Conservation (phyloP, 768 basidiomycete genomes). For the Boletus tomentosulus region DNA sequence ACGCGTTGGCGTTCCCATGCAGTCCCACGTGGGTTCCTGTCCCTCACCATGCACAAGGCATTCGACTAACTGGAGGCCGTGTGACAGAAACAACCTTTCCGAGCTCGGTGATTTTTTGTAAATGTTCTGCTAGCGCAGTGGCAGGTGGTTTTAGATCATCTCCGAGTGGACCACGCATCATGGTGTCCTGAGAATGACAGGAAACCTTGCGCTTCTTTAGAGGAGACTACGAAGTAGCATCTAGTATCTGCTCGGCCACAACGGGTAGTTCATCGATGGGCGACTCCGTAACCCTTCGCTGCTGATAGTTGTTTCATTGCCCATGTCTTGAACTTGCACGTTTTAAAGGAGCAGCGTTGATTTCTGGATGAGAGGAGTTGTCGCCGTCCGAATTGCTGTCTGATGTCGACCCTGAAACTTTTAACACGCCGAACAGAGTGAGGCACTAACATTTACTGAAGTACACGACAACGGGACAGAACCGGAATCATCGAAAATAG, state of each 20-base stretch:
- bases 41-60: not conserved
- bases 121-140: conserved; percentile 57
- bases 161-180: conserved; percentile 79
- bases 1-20: too few relatives aligned
- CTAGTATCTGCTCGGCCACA: conserved; percentile 8
- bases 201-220: conserved; percentile 49
- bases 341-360: conserved; percentile 27
- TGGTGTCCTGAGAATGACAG: conserved; percentile 24
- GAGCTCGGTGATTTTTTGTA: conserved; percentile 7
- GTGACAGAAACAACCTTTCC: conserved; percentile 49
- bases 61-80: conserved; percentile 45
- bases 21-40: not conserved
- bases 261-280: conserved; percentile 12
- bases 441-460: too few relatives aligned
- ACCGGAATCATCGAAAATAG: too few relatives aligned
- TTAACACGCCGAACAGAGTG: too few relatives aligned
- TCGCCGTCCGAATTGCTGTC: conserved; percentile 16
- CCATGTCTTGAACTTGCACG: conserved; percentile 78
- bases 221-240: conserved; percentile 8
- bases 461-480: too few relatives aligned
- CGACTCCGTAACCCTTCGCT: conserved; percentile 37
- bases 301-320: conserved; percentile 70
- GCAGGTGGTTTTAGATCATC: conserved; percentile 62
- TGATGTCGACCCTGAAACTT: conserved; percentile 6
- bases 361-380: conserved; percentile 12